These are phyloP conservation scores for Leucocoprinus birnbaumii DNA, from an alignment of 768 basidiomycete genomes.

Conservation along the genomic window DNA sequence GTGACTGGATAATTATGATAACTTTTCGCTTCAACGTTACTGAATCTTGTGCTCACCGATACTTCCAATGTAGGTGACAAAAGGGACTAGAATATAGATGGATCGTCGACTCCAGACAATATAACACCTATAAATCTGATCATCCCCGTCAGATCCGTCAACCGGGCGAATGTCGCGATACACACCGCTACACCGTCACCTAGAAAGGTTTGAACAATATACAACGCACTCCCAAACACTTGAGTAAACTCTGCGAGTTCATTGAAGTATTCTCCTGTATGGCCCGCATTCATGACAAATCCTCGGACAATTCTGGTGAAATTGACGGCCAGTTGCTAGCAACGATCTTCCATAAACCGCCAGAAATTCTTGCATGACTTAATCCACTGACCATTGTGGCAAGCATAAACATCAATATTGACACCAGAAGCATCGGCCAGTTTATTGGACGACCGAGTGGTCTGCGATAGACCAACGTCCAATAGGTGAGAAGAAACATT, in stretches of 20 bases:
- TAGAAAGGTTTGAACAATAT: conserved; percentile 32
- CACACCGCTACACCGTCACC: conserved; percentile 34
- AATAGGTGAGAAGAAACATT: conserved; percentile 26
- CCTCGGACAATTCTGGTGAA: conserved; percentile 31
- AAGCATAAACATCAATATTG: conserved; percentile 28
- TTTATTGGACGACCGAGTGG: conserved; percentile 22
- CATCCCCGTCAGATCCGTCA: too few species aligned
- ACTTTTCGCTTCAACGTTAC: neutral
- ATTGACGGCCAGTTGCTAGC: conserved; percentile 34
- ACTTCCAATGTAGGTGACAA: conserved; percentile 26
- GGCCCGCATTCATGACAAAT: conserved; percentile 27
- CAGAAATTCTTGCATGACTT: neutral
- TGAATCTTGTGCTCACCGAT: conserved; percentile 18
- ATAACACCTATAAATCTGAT: conserved; percentile 28
- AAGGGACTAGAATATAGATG: conserved; percentile 22
- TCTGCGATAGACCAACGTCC: conserved; percentile 25
- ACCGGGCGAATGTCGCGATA: neutral
- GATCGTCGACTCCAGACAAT: conserved; percentile 27
- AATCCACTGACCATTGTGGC: conserved; percentile 25
- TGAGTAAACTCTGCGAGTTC: conserved; percentile 31
- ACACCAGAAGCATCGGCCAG: conserved; percentile 28
- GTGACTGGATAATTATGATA: conserved; percentile 14
- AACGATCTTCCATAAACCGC: neutral
- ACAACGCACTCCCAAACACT: conserved; percentile 33
- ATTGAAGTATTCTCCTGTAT: conserved; percentile 29